A percentile compares a stretch with the other conserved stretches of the same genome.
These are phyloP conservation scores for Selenicereus undatus DNA, from an alignment of 148 eudicot genomes.

Conservation along the genomic window DNA sequence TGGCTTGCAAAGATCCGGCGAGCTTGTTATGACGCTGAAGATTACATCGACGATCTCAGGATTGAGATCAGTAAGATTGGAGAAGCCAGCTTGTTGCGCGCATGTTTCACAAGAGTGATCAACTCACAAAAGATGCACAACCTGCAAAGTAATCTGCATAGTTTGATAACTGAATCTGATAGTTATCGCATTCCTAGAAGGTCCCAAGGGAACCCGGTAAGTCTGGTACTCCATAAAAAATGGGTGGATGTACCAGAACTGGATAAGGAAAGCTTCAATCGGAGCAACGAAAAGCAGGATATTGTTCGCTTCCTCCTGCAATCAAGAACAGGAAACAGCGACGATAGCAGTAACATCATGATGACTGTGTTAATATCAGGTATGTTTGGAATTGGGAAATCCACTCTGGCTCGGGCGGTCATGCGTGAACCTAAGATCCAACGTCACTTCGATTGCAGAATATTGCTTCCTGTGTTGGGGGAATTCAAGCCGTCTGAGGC, in stretches of 20 bases:
- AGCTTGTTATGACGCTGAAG: constrained; percentile 23
- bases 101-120: constrained; percentile 12
- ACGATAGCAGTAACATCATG: too few relatives aligned
- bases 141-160: constrained; percentile 5
- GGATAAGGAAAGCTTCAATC: constrained; percentile 10
- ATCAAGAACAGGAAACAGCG: not conserved
- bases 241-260: too few relatives aligned
- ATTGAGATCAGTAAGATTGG: constrained; percentile 12
- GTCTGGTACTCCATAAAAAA: too few relatives aligned
- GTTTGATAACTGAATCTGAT: not conserved
- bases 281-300: constrained; percentile 10
- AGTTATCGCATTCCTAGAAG: too few relatives aligned
- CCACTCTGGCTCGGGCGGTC: constrained; percentile 11
- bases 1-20: constrained; percentile 23
- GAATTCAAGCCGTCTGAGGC: constrained; percentile 10
- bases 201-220: too few relatives aligned
- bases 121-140: constrained; percentile 4
- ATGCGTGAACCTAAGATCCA: not conserved
- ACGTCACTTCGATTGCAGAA: not conserved
- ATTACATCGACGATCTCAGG: constrained; percentile 12
- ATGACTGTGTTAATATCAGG: constrained; percentile 10
- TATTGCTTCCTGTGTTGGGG: constrained; percentile 1
- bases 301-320: constrained; percentile 1
- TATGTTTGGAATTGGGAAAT: constrained; percentile 18
- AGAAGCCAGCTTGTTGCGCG: constrained; percentile 1